These are phyloP conservation scores for Brettanomyces bruxellensis DNA, from an alignment of 805 yeast species.

Conservation along the genomic window DNA sequence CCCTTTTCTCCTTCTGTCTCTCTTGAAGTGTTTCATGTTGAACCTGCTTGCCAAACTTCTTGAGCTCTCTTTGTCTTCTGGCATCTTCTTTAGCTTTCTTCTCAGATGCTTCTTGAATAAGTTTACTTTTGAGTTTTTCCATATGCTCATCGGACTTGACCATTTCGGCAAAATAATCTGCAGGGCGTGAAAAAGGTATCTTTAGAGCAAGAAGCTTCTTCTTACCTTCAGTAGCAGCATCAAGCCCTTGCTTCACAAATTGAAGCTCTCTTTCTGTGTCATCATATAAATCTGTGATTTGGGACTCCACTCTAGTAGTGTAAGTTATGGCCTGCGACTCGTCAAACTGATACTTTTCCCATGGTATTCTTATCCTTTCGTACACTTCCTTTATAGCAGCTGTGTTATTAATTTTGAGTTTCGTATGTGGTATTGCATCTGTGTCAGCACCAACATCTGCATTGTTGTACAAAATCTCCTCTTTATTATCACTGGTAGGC, in stretches of 20 bases:
- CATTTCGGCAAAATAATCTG: slow-evolving; percentile 98
- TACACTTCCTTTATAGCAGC: slow-evolving; percentile 72
- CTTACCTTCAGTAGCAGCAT: slow-evolving; percentile 71
- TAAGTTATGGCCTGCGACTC: slow-evolving; percentile 78
- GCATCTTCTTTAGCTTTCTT: slow-evolving; percentile 92
- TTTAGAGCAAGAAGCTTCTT: slow-evolving; percentile 54
- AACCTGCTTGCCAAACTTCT: slow-evolving; percentile 96
- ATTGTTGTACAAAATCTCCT: slow-evolving; percentile 81
- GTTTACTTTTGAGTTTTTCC: slow-evolving; percentile 81
- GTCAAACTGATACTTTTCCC: slow-evolving; percentile 59
- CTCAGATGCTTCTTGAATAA: slow-evolving; percentile 65
- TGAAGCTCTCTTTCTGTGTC: slow-evolving; percentile 95
- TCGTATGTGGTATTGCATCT: slow-evolving; percentile 87
- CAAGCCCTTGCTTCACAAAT: slow-evolving; percentile 88
- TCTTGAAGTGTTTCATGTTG: slow-evolving; percentile 89
- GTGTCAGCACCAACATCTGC: slow-evolving; percentile 92
- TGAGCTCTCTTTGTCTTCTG: slow-evolving; percentile 85
- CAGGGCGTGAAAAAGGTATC: slow-evolving; percentile 86
- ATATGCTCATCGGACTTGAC: slow-evolving; percentile 95
- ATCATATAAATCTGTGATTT: slow-evolving; percentile 81
- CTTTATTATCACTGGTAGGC: slow-evolving; percentile 59
- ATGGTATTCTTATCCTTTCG: slow-evolving; percentile 57
- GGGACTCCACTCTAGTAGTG: slow-evolving; percentile 47
- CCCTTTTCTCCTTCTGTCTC: slow-evolving; percentile 88
- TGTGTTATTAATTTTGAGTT: slow-evolving; percentile 76